Evolutionary conservation across 345 rosid genomes (phyloP).

Genomic region (Salix udensis): DNA sequence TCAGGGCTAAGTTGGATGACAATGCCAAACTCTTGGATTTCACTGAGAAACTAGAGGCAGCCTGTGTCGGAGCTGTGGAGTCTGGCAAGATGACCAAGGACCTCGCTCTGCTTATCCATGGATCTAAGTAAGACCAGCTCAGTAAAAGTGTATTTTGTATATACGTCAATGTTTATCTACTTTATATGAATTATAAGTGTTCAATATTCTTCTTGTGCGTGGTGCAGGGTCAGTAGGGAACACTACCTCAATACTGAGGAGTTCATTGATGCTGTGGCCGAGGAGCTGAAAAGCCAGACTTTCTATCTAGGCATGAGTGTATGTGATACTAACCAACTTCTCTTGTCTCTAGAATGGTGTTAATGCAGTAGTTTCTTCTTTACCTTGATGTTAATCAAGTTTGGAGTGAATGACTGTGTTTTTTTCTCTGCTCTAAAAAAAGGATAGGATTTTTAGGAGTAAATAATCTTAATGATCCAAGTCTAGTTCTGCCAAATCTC

Average conservation of each 20-base stretch:
- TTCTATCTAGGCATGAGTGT: slow-evolving; percentile 34
- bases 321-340: neutral
- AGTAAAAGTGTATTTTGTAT: neutral
- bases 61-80: slow-evolving; percentile 81
- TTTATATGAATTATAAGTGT: neutral
- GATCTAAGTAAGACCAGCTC: slow-evolving; percentile 54
- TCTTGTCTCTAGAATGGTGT: neutral
- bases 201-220: neutral
- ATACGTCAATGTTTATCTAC: neutral
- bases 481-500: neutral
- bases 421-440: neutral
- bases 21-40: slow-evolving; percentile 75
- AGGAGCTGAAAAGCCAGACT: slow-evolving; percentile 61
- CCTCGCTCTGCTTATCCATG: slow-evolving; percentile 85
- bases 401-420: neutral
- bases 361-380: neutral
- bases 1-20: slow-evolving; percentile 89
- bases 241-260: slow-evolving; percentile 82
- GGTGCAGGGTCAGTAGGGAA: slow-evolving; percentile 64
- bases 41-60: slow-evolving; percentile 86
- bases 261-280: slow-evolving; percentile 95
- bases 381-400: neutral
- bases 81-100: slow-evolving; percentile 99
- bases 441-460: neutral
- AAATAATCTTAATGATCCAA: neutral